These are phyloP conservation scores for Chamaecyparis obtusa DNA, from an alignment of 75 land plant genomes.

Conservation along the genomic window DNA sequence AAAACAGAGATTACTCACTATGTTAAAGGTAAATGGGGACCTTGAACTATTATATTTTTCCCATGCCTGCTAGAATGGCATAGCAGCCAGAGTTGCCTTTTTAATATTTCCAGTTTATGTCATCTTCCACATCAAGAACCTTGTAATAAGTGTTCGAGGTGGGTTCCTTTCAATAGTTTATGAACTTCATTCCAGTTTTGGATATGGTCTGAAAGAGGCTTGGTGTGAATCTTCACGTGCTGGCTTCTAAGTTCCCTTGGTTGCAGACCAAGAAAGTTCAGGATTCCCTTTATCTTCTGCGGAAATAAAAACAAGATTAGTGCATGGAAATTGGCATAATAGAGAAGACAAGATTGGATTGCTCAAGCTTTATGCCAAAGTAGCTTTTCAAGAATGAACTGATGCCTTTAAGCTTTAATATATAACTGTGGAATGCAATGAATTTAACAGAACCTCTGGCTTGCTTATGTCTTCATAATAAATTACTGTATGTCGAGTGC, in stretches of 20 bases:
- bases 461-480: slow-evolving; percentile 46
- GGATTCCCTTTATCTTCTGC: slow-evolving; percentile 15
- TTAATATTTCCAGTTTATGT: background rate
- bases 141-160: background rate
- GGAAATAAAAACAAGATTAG: background rate
- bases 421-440: slow-evolving; percentile 14
- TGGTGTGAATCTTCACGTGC: slow-evolving; percentile 29
- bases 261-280: slow-evolving; percentile 14
- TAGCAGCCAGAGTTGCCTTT: background rate
- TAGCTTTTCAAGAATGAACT: background rate
- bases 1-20: background rate
- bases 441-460: slow-evolving; percentile 13
- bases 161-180: slow-evolving; percentile 17
- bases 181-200: slow-evolving; percentile 26
- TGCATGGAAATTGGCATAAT: background rate
- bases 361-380: background rate
- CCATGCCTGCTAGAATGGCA: background rate
- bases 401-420: background rate
- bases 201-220: slow-evolving; percentile 18
- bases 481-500: slow-evolving; percentile 26
- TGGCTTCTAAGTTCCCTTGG: slow-evolving; percentile 17
- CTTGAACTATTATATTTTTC: background rate
- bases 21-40: background rate
- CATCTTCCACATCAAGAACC: background rate
- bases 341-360: background rate